These are phyloP conservation scores for Hysterangium stoloniferum DNA, from an alignment of 768 basidiomycete species.

Conservation along the genomic window DNA sequence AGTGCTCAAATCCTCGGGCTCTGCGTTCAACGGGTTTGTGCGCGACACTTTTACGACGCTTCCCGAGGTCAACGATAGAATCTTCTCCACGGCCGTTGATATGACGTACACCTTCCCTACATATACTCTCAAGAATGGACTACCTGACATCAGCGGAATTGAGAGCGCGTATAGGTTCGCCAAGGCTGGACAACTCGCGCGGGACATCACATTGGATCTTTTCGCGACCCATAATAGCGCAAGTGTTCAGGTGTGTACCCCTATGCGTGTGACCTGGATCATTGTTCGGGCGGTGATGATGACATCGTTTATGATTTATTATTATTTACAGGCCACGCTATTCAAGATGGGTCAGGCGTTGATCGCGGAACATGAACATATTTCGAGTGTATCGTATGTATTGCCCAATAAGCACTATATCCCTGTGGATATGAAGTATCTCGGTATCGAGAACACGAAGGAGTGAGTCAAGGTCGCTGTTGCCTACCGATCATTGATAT, in stretches of 20 bases:
- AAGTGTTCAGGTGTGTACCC: slow-evolving; percentile 81
- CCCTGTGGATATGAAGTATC: slow-evolving; percentile 74
- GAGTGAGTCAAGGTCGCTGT: slow-evolving; percentile 41
- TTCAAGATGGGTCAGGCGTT: slow-evolving; percentile 82
- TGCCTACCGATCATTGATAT: neutral
- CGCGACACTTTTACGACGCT: slow-evolving; percentile 89
- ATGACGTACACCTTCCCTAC: slow-evolving; percentile 57
- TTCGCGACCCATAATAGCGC: slow-evolving; percentile 88
- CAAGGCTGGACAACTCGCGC: slow-evolving; percentile 35
- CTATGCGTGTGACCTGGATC: neutral
- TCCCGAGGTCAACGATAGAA: slow-evolving; percentile 73
- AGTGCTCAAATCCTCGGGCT: slow-evolving; percentile 90
- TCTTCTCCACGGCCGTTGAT: slow-evolving; percentile 86
- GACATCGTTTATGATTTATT: neutral
- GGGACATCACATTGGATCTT: slow-evolving; percentile 60
- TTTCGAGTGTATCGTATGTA: slow-evolving; percentile 58
- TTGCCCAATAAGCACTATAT: slow-evolving; percentile 96
- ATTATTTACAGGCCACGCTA: slow-evolving; percentile 66
- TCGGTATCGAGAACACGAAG: slow-evolving; percentile 61
- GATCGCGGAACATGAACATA: slow-evolving; percentile 51
- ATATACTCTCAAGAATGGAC: slow-evolving; percentile 27
- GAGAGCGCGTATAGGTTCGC: slow-evolving; percentile 19
- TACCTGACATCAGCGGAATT: no score
- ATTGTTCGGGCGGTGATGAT: neutral
- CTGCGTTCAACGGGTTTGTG: slow-evolving; percentile 73